phyloP scores from a whole-genome alignment of 2,329 filamentous ascomycete genomes.

The Blastomyces parvus region DNA sequence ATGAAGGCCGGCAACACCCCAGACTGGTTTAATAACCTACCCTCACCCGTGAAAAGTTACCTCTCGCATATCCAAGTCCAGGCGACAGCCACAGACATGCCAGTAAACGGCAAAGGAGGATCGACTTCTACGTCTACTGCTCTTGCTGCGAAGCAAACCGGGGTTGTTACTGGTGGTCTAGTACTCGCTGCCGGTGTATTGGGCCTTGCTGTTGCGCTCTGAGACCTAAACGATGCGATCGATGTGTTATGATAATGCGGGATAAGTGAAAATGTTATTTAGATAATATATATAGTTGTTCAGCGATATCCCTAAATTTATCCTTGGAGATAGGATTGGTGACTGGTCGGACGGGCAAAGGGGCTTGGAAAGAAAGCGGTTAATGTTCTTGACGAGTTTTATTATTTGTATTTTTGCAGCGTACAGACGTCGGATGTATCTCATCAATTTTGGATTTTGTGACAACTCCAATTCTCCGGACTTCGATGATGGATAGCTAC shows the following conservation, averaged over 20 bases:
- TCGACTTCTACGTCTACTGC: slow-evolving; percentile 11
- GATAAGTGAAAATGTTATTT: background rate
- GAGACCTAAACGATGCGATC: background rate
- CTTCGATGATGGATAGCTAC: background rate
- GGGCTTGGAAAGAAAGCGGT: too few relatives aligned
- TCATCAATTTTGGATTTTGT: background rate
- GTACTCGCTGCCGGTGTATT: slow-evolving; percentile 19
- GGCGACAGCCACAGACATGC: background rate
- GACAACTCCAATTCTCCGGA: background rate
- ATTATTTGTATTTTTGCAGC: background rate
- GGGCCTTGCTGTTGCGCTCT: slow-evolving; percentile 21
- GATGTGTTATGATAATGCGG: background rate
- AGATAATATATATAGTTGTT: background rate
- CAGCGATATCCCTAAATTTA: background rate
- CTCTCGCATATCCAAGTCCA: slow-evolving; percentile 15
- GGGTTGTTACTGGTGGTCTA: slow-evolving; percentile 16
- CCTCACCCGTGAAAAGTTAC: slow-evolving; percentile 26
- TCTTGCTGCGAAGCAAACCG: slow-evolving; percentile 18
- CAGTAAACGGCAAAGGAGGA: background rate
- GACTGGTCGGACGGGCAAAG: background rate
- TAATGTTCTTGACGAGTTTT: background rate
- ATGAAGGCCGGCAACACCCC: slow-evolving; percentile 27
- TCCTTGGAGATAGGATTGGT: background rate
- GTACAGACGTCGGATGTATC: background rate
- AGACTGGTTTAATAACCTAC: slow-evolving; percentile 25